Evolutionary conservation across 192 early-diverging fungal genomes (phyloP).

Genomic region (Linnemannia exigua): DNA sequence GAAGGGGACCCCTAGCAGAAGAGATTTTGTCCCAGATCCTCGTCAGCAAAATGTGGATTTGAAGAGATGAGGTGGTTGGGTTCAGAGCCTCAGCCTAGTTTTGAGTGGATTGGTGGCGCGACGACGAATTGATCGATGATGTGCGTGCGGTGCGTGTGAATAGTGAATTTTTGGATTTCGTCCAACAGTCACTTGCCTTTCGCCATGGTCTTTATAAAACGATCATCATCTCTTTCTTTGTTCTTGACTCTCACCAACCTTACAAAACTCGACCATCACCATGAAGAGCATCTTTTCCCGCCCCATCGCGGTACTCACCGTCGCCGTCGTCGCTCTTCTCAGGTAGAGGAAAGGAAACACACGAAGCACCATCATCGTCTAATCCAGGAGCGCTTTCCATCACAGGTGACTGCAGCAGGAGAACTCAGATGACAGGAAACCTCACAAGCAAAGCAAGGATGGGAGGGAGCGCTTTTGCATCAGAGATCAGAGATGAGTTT

Average conservation of each 20-base stretch:
- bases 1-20: too few species aligned
- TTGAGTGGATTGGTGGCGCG: too few species aligned
- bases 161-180: background rate
- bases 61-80: too few species aligned
- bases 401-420: background rate
- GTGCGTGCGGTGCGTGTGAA: too few species aligned
- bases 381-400: background rate
- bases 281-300: conserved; percentile 28
- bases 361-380: too few species aligned
- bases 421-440: background rate
- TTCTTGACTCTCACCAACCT: background rate
- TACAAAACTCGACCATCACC: conserved; percentile 3
- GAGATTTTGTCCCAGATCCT: too few species aligned
- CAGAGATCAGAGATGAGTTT: background rate
- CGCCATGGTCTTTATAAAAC: background rate
- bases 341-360: conserved; percentile 21
- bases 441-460: background rate
- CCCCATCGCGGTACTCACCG: conserved; percentile 10
- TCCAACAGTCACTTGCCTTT: background rate
- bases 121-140: too few species aligned
- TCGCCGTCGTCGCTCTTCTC: conserved; percentile 19
- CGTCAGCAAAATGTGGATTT: too few species aligned
- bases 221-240: background rate
- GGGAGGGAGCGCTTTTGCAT: background rate
- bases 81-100: too few species aligned